These are phyloP conservation scores for Erodium trifolium DNA, from an alignment of 441 rosid species.

Conservation along the genomic window DNA sequence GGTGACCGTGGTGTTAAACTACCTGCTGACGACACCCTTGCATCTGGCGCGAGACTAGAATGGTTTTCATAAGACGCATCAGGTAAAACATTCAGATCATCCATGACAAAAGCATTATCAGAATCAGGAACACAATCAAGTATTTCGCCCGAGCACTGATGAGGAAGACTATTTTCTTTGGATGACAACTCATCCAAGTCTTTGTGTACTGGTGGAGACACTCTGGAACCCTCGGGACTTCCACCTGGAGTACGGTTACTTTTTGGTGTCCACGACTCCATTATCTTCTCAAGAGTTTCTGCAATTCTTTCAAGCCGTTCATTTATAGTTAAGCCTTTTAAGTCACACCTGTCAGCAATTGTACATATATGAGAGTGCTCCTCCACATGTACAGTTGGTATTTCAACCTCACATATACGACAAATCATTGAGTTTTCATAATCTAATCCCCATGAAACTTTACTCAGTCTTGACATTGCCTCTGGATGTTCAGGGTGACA, in stretches of 20 bases:
- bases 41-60: conserved; percentile 25
- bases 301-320: conserved; percentile 86
- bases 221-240: conserved; percentile 36
- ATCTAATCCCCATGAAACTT: conserved; percentile 57
- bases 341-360: conserved; percentile 92
- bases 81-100: conserved; percentile 31
- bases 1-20: conserved; percentile 93
- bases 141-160: neutral
- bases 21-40: conserved; percentile 54
- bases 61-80: too few species aligned
- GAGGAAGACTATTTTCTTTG: conserved; percentile 2
- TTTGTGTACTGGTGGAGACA: conserved; percentile 23
- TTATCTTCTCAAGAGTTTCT: conserved; percentile 74
- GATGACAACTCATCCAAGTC: conserved; percentile 21
- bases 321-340: conserved; percentile 77
- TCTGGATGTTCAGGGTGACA: conserved; percentile 31
- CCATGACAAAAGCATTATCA: conserved; percentile 35
- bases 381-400: conserved; percentile 96
- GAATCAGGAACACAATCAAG: conserved; percentile 8
- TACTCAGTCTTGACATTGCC: conserved; percentile 31
- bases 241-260: conserved; percentile 38
- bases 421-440: conserved; percentile 95
- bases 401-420: conserved; percentile 97
- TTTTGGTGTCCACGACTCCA: conserved; percentile 62
- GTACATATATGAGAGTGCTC: conserved; percentile 96